Base-by-base conservation (phyloP, 495 filamentous ascomycete genomes). In the Penicillium chermesinum region DNA sequence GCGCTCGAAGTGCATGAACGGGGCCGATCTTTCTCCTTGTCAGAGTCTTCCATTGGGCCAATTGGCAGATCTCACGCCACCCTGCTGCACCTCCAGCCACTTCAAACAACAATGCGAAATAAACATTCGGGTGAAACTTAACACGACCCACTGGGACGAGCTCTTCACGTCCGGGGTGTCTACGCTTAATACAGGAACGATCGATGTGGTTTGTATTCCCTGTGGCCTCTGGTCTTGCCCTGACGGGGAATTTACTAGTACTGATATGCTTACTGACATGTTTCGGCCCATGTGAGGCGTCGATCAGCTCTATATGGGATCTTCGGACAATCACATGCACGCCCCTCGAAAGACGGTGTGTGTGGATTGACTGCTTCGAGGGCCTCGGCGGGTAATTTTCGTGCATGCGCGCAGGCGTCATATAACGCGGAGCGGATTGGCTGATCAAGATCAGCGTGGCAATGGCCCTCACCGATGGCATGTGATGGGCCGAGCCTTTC, bases 351-450 rank as follows among this genome's bases (percentile, higher is more conserved):
- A 30, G 25, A 30, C 25, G 25, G 25, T 30, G 40, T 56, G 25
- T 30, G 40, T 56, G 53, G 49, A 25, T 30, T 16, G 38, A 45
- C 30, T 37, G 40, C 41, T 44, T 55, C 52, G 25, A 30, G 25
- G 25, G 20, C 57, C 58, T 61, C 58, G 58, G 54, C 54, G 54
- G 58, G 55, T 55, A 54, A 38, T 55, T 58, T 51, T 55, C 51
- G 58, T 58, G 41, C 18, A 44, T 18, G 25, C 43, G 25, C 38
- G 30, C 42, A 25, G 37, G 21, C 37, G 34, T 40, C 16, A 16
- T 34, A 39, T 37, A 27, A 6, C 42, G 13, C 8, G 16, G 15
- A 18, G 30, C 16, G 46, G 48, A 50, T 52, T 55, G 56, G 52
- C 17, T 32, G 38, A 34, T 1, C 7, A 10, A 7, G 22, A 32